Conservation (phyloP, 2,329 filamentous ascomycete genomes). For the Fusarium drepaniforme region DNA sequence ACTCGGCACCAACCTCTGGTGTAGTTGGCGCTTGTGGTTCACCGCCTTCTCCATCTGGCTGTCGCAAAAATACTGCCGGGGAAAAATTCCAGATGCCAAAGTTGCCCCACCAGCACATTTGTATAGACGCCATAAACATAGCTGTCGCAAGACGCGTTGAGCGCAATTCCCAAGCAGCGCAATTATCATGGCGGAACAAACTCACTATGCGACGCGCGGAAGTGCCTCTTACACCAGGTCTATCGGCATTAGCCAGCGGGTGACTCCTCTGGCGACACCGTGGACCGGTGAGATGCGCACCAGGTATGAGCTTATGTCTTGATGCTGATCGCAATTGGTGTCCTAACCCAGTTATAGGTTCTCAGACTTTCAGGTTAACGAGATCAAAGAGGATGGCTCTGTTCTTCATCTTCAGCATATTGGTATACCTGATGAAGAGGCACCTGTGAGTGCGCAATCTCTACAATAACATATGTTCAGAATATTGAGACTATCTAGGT, state of each 20-base stretch:
- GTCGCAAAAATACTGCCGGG: constrained; percentile 35
- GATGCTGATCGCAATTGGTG: neutral
- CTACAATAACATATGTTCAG: neutral
- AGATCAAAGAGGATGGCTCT: constrained; percentile 81
- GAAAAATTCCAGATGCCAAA: constrained; percentile 41
- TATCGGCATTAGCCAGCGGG: constrained; percentile 55
- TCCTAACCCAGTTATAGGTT: constrained; percentile 65
- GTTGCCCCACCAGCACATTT: constrained; percentile 31
- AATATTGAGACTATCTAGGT: constrained; percentile 29
- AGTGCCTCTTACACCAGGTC: constrained; percentile 50
- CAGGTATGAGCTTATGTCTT: constrained; percentile 43
- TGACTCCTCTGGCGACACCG: constrained; percentile 51
- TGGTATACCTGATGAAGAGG: constrained; percentile 41
- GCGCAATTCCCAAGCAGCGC: constrained; percentile 1
- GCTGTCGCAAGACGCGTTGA: constrained; percentile 17
- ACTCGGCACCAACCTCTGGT: neutral
- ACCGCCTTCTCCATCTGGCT: constrained; percentile 31
- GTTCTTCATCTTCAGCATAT: constrained; percentile 78
- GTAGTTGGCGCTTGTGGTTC: neutral
- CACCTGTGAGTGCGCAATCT: constrained; percentile 17
- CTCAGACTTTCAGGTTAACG: constrained; percentile 93
- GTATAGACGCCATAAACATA: constrained; percentile 27
- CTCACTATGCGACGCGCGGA: constrained; percentile 46
- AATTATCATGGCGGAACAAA: constrained; percentile 48
- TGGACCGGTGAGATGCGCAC: constrained; percentile 58